Evolutionary conservation across 2,329 filamentous ascomycete species (phyloP).

Genomic region (Verticillium isaacii): DNA sequence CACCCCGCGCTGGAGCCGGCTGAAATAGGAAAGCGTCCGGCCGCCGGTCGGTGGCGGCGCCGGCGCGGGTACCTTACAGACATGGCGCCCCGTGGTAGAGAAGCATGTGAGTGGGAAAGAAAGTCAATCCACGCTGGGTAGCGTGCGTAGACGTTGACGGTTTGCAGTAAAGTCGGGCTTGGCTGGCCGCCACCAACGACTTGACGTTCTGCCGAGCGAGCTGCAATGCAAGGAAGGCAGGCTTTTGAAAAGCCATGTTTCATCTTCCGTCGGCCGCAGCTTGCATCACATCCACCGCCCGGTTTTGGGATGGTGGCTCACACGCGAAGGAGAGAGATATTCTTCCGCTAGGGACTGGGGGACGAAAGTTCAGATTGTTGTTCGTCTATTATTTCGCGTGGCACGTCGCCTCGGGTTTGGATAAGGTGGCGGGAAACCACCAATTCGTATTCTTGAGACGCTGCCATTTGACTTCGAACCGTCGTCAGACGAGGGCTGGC

Average conservation of each 20-base stretch:
- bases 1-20: neutral
- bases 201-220: neutral
- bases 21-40: neutral
- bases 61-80: slow-evolving; percentile 2
- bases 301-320: neutral
- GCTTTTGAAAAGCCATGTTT: neutral
- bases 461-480: neutral
- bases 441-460: neutral
- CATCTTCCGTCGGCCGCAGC: neutral
- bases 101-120: neutral
- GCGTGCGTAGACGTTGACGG: neutral
- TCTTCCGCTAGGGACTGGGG: neutral
- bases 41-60: neutral
- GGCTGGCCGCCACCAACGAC: neutral
- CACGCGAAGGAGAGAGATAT: neutral
- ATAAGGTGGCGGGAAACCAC: neutral
- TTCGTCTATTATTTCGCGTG: neutral
- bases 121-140: neutral
- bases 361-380: neutral
- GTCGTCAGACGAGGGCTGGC: neutral
- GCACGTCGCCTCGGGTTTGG: neutral
- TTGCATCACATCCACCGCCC: neutral
- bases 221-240: neutral
- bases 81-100: neutral
- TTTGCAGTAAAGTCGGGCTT: neutral